Evolutionary conservation across 495 filamentous ascomycete genomes (phyloP).

Genomic region (Penicillium samsonianum): DNA sequence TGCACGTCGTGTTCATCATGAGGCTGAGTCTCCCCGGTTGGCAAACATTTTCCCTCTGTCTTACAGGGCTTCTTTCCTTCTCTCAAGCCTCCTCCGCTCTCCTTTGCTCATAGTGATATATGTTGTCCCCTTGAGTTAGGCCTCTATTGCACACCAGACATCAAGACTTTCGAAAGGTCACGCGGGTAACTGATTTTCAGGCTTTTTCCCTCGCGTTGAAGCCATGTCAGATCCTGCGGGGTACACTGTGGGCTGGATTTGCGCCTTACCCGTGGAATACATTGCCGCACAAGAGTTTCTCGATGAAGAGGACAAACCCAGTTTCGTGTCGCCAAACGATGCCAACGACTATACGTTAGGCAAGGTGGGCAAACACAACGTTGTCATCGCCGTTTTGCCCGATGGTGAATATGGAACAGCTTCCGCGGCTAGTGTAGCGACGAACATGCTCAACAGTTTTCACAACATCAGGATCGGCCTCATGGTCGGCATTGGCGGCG

Average conservation of each 20-base stretch:
- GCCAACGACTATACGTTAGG: conserved; percentile 40
- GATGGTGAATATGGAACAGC: conserved; percentile 20
- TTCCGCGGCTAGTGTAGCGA: conserved; percentile 13
- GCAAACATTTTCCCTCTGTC: too few relatives aligned
- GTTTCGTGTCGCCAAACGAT: conserved; percentile 17
- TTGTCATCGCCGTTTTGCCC: conserved; percentile 35
- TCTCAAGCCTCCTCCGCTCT: too few relatives aligned
- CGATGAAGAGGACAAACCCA: conserved; percentile 30
- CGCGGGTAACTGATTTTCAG: too few relatives aligned
- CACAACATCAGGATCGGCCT: conserved; percentile 34
- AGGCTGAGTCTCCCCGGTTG: too few relatives aligned
- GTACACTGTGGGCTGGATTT: conserved; percentile 55
- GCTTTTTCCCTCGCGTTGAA: too few relatives aligned
- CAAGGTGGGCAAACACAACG: conserved; percentile 35
- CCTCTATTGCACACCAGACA: too few relatives aligned
- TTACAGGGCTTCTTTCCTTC: too few relatives aligned
- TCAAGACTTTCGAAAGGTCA: too few relatives aligned
- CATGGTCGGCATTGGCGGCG: conserved; percentile 35
- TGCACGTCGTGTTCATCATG: too few relatives aligned
- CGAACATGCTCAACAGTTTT: conserved; percentile 38
- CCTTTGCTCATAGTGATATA: too few relatives aligned
- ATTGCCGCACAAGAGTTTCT: conserved; percentile 40
- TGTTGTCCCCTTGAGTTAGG: too few relatives aligned
- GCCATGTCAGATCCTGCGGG: neutral
- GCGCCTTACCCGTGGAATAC: conserved; percentile 38